A percentile compares a stretch with the other conserved stretches of the same genome.
These are phyloP conservation scores for Neurospora sp. DNA, from an alignment of 2,329 filamentous ascomycete species.

Conservation along the genomic window DNA sequence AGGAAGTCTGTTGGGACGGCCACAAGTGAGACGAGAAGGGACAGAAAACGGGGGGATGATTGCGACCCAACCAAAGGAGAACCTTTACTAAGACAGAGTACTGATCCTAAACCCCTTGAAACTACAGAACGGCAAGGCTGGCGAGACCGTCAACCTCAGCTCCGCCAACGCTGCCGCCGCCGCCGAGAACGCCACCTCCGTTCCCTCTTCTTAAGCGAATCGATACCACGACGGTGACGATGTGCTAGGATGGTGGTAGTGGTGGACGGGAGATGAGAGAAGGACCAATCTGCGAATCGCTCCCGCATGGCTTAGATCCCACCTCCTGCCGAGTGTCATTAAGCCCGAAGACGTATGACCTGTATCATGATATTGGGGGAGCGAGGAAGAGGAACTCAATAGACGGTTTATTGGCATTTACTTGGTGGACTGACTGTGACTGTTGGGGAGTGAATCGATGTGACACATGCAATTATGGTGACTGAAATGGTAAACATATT, in stretches of 20 bases:
- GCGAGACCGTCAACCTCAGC: conserved; percentile 66
- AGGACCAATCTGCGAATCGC: background rate
- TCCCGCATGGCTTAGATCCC: background rate
- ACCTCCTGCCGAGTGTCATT: background rate
- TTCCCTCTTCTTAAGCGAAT: conserved; percentile 4
- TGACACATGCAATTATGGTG: background rate
- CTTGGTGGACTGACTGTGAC: background rate
- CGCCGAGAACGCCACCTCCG: conserved; percentile 22
- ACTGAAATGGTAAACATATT: background rate
- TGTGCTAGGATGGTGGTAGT: background rate
- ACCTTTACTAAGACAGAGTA: background rate
- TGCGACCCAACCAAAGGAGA: background rate
- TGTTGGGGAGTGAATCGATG: background rate
- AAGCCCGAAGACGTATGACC: background rate
- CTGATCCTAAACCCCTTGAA: conserved; percentile 22
- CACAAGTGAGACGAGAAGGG: background rate
- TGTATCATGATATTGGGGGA: background rate
- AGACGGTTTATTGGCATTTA: background rate
- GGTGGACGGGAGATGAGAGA: background rate
- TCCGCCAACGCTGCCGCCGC: conserved; percentile 38
- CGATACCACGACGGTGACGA: background rate
- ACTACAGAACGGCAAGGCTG: conserved; percentile 87
- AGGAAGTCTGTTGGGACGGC: background rate
- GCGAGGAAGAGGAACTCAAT: background rate
- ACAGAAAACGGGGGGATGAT: background rate